Conservation (phyloP, 140 eudicot species). For the Oenanthe javanica region DNA sequence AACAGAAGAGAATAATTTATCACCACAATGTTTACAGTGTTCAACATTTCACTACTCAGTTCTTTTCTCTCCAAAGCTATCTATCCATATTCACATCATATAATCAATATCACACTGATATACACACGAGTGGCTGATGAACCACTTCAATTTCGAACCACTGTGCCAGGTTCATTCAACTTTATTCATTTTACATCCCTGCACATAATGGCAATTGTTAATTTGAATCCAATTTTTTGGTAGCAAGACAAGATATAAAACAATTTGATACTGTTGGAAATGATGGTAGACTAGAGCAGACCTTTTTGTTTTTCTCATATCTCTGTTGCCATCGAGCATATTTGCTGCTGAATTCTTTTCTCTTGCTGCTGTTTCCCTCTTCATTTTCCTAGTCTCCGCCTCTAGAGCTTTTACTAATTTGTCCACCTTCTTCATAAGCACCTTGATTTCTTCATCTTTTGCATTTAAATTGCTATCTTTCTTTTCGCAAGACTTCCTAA, state of each 20-base stretch:
- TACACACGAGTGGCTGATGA: slow-evolving; percentile 18
- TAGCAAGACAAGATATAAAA: background rate
- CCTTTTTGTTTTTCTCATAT: slow-evolving; percentile 46
- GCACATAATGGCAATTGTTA: background rate
- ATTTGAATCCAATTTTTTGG: background rate
- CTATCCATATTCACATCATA: slow-evolving; percentile 12
- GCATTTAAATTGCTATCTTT: slow-evolving; percentile 44
- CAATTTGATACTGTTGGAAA: background rate
- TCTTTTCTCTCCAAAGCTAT: background rate
- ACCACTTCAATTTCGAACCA: slow-evolving; percentile 7
- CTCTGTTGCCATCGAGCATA: slow-evolving; percentile 41
- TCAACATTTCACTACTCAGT: slow-evolving; percentile 8
- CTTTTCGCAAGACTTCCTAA: slow-evolving; percentile 61
- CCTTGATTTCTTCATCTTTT: slow-evolving; percentile 86
- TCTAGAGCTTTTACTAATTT: slow-evolving; percentile 61
- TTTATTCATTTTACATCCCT: slow-evolving; percentile 25
- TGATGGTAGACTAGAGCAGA: background rate
- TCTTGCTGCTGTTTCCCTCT: slow-evolving; percentile 56
- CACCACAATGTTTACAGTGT: background rate
- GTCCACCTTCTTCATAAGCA: slow-evolving; percentile 66
- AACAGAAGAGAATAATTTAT: background rate
- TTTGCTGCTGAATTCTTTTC: slow-evolving; percentile 37
- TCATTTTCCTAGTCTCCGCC: slow-evolving; percentile 63
- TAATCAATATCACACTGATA: slow-evolving; percentile 8
- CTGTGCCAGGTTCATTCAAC: slow-evolving; percentile 12